Evolutionary conservation across 495 filamentous ascomycete species (phyloP), one percentile per base, ranked within the genome.

Genomic region (Talaromyces wortmannii): DNA sequence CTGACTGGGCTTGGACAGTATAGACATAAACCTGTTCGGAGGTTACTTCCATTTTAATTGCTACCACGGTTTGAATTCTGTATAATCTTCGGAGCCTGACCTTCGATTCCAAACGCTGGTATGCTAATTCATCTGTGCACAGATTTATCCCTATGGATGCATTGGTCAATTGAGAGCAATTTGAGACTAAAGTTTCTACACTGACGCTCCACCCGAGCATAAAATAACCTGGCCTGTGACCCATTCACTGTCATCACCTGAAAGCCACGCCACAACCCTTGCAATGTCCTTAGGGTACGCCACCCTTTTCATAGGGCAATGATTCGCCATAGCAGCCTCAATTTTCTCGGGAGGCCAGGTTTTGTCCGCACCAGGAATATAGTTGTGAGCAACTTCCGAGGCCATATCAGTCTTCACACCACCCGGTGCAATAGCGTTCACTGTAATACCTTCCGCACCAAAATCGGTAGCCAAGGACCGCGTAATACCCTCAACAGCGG

Each of bases 211-310:
- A 5, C 36, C 36, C 8, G 8, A 8, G 8, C 8, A 8, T 2
- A 8, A 8, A 40, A 40, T 40, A 13, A 40, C 36, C 36, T 40
- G 8, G 36, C 36, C 36, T 61, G 84, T 85, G 57, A 85, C 65
- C 82, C 82, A 85, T 59, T 81, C 81, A 57, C 81, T 80, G 53
- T 85, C 82, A 58, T 84, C 73, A 31, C 75, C 80, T 10, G 36
- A 8, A 8, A 85, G 74, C 78, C 83, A 85, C 69, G 71, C 75
- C 50, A 83, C 81, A n/a, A 81, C 79, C 48, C 81, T 80, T 50
- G 82, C 82, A 59, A 84, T 79, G 52, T 84, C 81, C 67, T 81
- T 76, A 55, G 81, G 81, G 50, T 83, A 78, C 23, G 57, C 81
- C 81, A 50, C 83, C 80, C 50, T 80, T 79, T 69, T 72, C 72